Evolutionary conservation across 176 grass and related monocot genomes (phyloP), one percentile per base, ranked within the genome.

Genomic region (Avena eriantha): DNA sequence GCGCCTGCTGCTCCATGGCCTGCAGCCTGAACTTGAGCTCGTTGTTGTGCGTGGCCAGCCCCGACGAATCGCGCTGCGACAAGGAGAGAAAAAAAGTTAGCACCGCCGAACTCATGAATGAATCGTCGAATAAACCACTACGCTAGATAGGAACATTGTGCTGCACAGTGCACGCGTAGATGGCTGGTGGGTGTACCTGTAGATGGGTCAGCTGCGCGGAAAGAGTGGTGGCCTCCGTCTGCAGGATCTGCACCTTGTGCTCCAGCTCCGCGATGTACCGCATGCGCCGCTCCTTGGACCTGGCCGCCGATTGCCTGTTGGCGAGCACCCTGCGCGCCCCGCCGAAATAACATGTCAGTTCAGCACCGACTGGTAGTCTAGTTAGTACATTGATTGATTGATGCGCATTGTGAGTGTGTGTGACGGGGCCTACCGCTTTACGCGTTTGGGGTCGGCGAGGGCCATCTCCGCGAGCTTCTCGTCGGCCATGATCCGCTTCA

Each of bases 391-490:
- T 57, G 47, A 83, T 10, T 57, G 47, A 76, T 53, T 18, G 23
- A 76, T 53, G 48, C 4, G 73, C 48, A 76, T 53, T 76, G 8
- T 54, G 73, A 0, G 17, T 41, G 36, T 2, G n/a, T 46, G 41
- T 5, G 19, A 24, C 71, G 64, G 17, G 24, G 8, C 3, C 2
- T 79, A 95, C 97, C 97, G 93, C 69, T 99, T 99, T 8, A 99
- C 97, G 9, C 94, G 92, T 83, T 99, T 99, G 2, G 97, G 97
- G 90, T 99, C 97, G 50, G 92, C 89, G 72, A 93, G 73, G 10
- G 97, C 97, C 97, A 99, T 99, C 90, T 99, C 94, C 8, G 92
- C 87, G 60, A 99, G 97, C 90, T 93, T 99, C 67, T 95, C 94
- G 80, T 99, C 93, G 33, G 89, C 85, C 94, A 93, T 93, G 77